A percentile compares a stretch with the other conserved stretches of the same genome.
phyloP scores from a whole-genome alignment of 306 rosid genomes.

The Acacia crassicarpa region DNA sequence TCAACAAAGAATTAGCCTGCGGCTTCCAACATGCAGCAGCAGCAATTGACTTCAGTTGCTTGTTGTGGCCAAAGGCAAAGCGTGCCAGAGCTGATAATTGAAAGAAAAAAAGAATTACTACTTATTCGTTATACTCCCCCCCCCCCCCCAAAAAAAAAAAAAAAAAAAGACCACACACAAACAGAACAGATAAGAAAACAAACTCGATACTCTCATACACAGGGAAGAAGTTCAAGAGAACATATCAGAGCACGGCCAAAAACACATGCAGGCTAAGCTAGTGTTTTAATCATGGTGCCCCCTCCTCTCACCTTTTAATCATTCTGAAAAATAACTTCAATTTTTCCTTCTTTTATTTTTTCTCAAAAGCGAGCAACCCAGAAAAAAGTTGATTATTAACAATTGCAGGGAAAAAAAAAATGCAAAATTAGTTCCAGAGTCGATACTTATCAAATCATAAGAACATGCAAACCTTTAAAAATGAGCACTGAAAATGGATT shows the following conservation, averaged over 20 bases:
- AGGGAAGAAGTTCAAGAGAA: not conserved
- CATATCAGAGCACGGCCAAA: not conserved
- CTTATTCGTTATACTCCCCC: not conserved
- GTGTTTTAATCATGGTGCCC: not conserved
- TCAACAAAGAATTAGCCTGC: constrained; percentile 72
- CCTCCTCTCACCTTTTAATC: not conserved
- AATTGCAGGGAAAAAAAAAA: not conserved
- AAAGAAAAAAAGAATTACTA: constrained; percentile 19
- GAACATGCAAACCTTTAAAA: constrained; percentile 3
- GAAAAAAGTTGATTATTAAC: constrained; percentile 3
- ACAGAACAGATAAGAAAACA: not conserved
- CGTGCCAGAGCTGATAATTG: constrained; percentile 74
- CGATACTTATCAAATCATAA: constrained; percentile 8
- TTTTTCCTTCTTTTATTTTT: not conserved
- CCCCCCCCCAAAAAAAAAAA: not conserved
- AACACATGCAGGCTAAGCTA: not conserved
- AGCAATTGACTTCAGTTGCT: constrained; percentile 90
- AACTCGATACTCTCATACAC: not conserved
- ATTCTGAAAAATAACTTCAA: not conserved
- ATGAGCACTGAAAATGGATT: constrained; percentile 11
- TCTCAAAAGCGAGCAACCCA: not conserved
- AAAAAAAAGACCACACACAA: not conserved
- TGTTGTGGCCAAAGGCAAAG: constrained; percentile 95
- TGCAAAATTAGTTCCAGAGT: not conserved
- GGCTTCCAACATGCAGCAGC: constrained; percentile 94